Evolutionary conservation across 352 stramenopile genomes (phyloP), one percentile per base, ranked within the genome.

Genomic region (Phytopythium delawarense): DNA sequence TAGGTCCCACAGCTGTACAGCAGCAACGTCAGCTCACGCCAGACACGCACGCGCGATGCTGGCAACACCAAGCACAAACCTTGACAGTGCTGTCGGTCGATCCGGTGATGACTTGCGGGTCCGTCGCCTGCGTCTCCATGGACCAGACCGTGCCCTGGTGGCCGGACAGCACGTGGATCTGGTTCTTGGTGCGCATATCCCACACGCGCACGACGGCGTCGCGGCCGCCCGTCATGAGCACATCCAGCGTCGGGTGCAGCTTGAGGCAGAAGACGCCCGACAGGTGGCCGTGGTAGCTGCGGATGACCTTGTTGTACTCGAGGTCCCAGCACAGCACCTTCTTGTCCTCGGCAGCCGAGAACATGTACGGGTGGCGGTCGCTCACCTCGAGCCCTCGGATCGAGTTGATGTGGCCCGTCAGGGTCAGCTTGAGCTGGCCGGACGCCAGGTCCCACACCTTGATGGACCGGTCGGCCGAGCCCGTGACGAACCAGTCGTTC

Each of bases 211-310:
- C 86, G 57, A 96, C 87, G 25, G 83, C 85, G 68, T 96, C 87
- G 35, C 98, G 91, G 56, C 97, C 97, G 44, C 97, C 98, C 23
- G 98, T 99, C 35, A 99, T 87, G 21, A 99, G 78, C 30, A 99
- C 71, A 72, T 99, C 98, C 28, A 99, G 80, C 34, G 96, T 99
- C 39, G 98, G 98, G 76, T 99, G 98, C 45, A 99, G 65, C 50
- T 97, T 96, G 20, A 99, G 74, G 46, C 79, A 97, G 78, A 99
- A 99, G 11, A 99, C 96, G 15, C 97, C 97, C 25, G 82, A 98
- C n/a, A 99, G 78, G 70, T 99, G 98, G n/a, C 98, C 98, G 72
- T 99, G 97, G 80, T 99, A 99, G 80, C 98, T 98, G 11, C 98
- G 89, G 61, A 99, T 98, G 34, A 99, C 96, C 75, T 99, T 98